Evolutionary conservation across 306 rosid genomes (phyloP).

Genomic region (Ormosia emarginata): DNA sequence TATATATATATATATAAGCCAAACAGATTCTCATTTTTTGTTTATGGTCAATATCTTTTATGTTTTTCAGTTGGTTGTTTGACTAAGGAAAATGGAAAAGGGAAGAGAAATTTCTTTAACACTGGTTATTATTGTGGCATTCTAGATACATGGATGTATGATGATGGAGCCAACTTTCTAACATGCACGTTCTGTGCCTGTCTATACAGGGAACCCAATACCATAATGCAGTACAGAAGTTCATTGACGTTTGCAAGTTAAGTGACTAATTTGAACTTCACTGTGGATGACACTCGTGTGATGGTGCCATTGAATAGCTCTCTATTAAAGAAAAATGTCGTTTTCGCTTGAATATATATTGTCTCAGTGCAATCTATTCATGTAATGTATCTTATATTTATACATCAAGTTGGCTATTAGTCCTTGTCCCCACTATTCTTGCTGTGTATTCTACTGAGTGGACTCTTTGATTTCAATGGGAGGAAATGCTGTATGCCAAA

Average conservation of each 20-base stretch:
- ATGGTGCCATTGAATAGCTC: neutral
- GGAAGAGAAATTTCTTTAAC: neutral
- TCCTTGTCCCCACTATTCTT: constrained; percentile 17
- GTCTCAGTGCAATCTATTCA: neutral
- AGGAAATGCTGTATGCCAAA: constrained; percentile 4
- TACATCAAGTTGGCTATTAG: neutral
- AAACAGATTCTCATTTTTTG: neutral
- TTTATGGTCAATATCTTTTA: neutral
- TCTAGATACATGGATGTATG: neutral
- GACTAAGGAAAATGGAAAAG: neutral
- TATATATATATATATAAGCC: neutral
- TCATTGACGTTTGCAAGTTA: constrained; percentile 77
- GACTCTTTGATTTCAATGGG: constrained; percentile 5
- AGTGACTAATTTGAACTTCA: constrained; percentile 37
- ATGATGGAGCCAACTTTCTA: constrained; percentile 6
- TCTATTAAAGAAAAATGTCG: neutral
- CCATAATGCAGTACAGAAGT: constrained; percentile 74
- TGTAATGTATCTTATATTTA: neutral
- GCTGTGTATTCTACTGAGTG: neutral
- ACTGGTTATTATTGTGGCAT: neutral
- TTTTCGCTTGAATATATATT: neutral
- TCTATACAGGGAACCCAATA: constrained; percentile 70
- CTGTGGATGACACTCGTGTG: constrained; percentile 8
- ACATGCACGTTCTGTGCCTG: constrained; percentile 9
- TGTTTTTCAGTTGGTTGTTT: neutral